Percentiles rank a stretch among this genome's conserved stretches.
Conservation (phyloP, 1,284 basidiomycete genomes). For the Phellinidium pouzarii region DNA sequence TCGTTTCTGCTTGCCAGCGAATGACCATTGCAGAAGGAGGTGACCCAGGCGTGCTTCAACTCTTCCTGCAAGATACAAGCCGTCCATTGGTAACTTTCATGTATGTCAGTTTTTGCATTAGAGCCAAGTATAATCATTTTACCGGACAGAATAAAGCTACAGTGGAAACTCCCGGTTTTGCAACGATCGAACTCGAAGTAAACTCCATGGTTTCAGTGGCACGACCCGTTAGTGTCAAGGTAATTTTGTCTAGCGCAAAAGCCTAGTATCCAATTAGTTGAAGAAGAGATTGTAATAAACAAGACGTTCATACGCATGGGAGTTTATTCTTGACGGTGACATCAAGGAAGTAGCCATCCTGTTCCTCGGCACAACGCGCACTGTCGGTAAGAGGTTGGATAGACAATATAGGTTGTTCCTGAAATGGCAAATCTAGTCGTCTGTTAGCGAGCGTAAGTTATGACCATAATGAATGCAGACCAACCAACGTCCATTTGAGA, state of each 20-base stretch:
- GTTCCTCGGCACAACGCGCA: conserved; percentile 43
- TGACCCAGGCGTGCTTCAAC: conserved; percentile 10
- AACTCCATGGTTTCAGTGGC: conserved; percentile 54
- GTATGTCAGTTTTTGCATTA: conserved; percentile 4
- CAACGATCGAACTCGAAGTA: conserved; percentile 28
- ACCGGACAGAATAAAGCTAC: conserved; percentile 65
- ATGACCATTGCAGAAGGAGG: conserved; percentile 13
- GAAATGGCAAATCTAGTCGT: conserved; percentile 51
- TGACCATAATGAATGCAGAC: conserved; percentile 12
- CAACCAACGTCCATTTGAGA: conserved; percentile 52
- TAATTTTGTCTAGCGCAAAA: conserved; percentile 45
- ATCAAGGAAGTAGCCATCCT: conserved; percentile 60
- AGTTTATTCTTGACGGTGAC: conserved; percentile 55
- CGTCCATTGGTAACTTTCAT: conserved; percentile 7
- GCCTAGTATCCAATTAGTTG: conserved; percentile 30
- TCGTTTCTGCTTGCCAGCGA: conserved; percentile 5
- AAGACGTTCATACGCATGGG: conserved; percentile 55
- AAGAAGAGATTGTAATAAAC: background rate
- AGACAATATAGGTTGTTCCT: conserved; percentile 61
- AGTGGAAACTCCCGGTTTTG: conserved; percentile 49
- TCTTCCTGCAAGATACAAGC: conserved; percentile 1
- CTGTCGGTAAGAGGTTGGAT: conserved; percentile 37
- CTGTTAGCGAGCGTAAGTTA: background rate
- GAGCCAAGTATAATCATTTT: conserved; percentile 25
- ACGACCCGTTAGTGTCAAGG: conserved; percentile 45